Percentiles rank a stretch among this genome's conserved stretches.
Evolutionary conservation across 2,329 filamentous ascomycete species (phyloP).

Genomic region (Cladosporium cucumerinum): DNA sequence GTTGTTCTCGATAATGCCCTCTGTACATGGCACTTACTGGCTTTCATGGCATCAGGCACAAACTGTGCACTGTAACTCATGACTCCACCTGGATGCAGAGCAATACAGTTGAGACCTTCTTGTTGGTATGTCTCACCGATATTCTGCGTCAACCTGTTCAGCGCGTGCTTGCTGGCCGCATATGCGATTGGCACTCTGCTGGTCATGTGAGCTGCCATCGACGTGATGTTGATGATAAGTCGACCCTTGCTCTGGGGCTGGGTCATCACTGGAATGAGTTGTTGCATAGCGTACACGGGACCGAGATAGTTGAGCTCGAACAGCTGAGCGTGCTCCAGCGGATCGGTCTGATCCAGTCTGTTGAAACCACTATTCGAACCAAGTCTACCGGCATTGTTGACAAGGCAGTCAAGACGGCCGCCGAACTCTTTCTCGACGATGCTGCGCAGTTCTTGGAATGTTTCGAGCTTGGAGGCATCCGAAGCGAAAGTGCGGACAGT

Average conservation of each 20-base stretch:
- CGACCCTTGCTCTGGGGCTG: constrained; percentile 4
- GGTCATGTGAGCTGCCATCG: constrained; percentile 19
- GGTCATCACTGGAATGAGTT: constrained; percentile 6
- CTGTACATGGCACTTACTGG: background rate
- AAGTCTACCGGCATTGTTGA: constrained; percentile 21
- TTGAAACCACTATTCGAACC: constrained; percentile 7
- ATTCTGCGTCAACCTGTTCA: constrained; percentile 21
- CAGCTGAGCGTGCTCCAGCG: constrained; percentile 4
- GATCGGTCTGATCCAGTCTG: constrained; percentile 5
- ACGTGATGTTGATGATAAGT: constrained; percentile 20
- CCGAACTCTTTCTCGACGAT: constrained; percentile 15
- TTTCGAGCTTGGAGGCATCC: constrained; percentile 13
- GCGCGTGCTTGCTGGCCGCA: constrained; percentile 17
- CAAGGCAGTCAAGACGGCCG: background rate
- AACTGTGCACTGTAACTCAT: constrained; percentile 13
- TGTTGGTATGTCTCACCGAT: constrained; percentile 16
- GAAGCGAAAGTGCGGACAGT: constrained; percentile 6
- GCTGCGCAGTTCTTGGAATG: constrained; percentile 11
- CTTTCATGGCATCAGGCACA: constrained; percentile 9
- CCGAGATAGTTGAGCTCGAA: constrained; percentile 14
- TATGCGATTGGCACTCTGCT: constrained; percentile 20
- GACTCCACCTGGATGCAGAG: constrained; percentile 21
- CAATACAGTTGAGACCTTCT: constrained; percentile 18
- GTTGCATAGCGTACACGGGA: constrained; percentile 10
- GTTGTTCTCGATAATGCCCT: background rate